Evolutionary conservation across 768 basidiomycete genomes (phyloP), one percentile per base, ranked within the genome.

Genomic region (Xerocomellus intermedius): DNA sequence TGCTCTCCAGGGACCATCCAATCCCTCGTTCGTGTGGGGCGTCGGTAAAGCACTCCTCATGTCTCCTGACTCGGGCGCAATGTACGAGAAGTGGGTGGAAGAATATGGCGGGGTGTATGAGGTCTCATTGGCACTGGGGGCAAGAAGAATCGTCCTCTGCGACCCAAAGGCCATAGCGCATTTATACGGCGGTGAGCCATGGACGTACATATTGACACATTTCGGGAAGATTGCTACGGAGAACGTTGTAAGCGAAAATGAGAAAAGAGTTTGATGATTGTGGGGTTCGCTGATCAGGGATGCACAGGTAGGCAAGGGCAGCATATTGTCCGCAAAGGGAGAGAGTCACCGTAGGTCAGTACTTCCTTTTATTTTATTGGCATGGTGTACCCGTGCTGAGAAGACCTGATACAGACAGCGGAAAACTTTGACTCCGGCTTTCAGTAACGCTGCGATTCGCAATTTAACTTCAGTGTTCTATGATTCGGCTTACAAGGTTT

Each of bases 111-210:
- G 75, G 2, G 79, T 74, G 0, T 85, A 70, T 56, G 48, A 66
- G 16, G 53, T 82, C n/a, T 74, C 81, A 0, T 59, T 60, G 1
- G 57, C 66, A 1, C 55, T 82, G 7, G 77, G 77, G 0, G 60
- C 70, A 0, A 65, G 48, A 8, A 60, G 58, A 5, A 60, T 82
- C 22, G 60, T 78, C 5, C 64, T 81, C 6, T 71, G 73, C 46
- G 81, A 82, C 50, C 77, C 78, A 0, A 81, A 76, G 61, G 82
- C 83, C 0, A 66, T 80, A 19, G 71, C 76, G 0, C 81, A 85
- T 57, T 75, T 82, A 39, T 81, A 75, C 53, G 69, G 77, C 0
- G 74, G 68, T 51, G 83, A 84, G 48, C 79, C 82, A 0, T 79
- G 60, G 68, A 65, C 69, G 0, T 74, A 73, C 21, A 33, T 63